Evolutionary conservation across 108 stramenopile species (phyloP).

Genomic region (Epithemia pelagica): DNA sequence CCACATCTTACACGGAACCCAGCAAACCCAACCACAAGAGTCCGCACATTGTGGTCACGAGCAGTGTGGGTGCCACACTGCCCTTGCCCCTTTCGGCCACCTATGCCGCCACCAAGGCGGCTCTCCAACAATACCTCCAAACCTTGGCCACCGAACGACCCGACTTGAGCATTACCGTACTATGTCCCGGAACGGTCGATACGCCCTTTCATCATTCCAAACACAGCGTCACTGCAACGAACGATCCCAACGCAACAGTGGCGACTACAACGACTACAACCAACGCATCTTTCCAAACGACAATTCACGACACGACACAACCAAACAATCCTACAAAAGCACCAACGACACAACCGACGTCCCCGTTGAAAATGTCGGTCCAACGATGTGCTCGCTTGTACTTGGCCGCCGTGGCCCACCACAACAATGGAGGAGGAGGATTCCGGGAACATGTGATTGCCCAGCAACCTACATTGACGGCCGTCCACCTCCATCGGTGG

Average conservation of each 20-base stretch:
- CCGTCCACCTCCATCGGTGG: conserved; percentile 31
- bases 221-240: conserved; percentile 11
- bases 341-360: background rate
- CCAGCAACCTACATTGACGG: conserved; percentile 45
- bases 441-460: conserved; percentile 47
- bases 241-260: conserved; percentile 6
- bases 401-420: conserved; percentile 18
- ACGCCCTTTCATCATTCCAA: conserved; percentile 32
- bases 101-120: conserved; percentile 65
- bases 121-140: conserved; percentile 53
- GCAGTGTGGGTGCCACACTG: conserved; percentile 46
- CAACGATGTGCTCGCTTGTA: conserved; percentile 39
- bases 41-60: conserved; percentile 42
- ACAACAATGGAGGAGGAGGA: background rate
- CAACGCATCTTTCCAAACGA: too few relatives aligned
- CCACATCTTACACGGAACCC: background rate
- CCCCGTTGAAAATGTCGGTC: conserved; percentile 51
- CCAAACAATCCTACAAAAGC: background rate
- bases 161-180: conserved; percentile 41
- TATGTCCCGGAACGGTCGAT: conserved; percentile 57
- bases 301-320: conserved; percentile 3
- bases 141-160: conserved; percentile 45
- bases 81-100: conserved; percentile 54
- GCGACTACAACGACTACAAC: background rate
- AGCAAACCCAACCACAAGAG: background rate